A percentile compares a stretch with the other conserved stretches of the same genome.
Evolutionary conservation across 1,284 basidiomycete genomes (phyloP).

Genomic region (Heterobasidion occidentale): DNA sequence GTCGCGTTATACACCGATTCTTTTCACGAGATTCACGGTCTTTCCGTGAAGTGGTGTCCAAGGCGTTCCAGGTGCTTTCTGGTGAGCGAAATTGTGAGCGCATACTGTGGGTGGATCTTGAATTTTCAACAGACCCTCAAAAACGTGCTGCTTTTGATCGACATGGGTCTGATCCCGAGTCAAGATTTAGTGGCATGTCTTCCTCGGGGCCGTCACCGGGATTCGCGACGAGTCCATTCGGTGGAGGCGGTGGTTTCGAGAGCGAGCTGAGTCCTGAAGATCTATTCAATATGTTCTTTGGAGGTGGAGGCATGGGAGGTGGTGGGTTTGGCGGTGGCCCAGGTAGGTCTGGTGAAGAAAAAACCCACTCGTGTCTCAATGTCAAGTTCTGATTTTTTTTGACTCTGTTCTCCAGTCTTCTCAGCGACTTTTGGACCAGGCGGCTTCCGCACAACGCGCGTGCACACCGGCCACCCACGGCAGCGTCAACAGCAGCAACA

Average conservation of each 20-base stretch:
- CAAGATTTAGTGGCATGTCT: slow-evolving; percentile 63
- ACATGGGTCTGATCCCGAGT: slow-evolving; percentile 82
- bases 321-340: slow-evolving; percentile 44
- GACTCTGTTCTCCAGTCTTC: slow-evolving; percentile 43
- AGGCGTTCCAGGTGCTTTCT: slow-evolving; percentile 93
- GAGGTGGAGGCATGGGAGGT: slow-evolving; percentile 45
- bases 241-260: slow-evolving; percentile 40
- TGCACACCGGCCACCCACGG: slow-evolving; percentile 27
- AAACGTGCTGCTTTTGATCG: slow-evolving; percentile 88
- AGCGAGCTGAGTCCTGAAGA: slow-evolving; percentile 93
- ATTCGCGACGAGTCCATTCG: slow-evolving; percentile 42
- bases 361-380: neutral
- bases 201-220: slow-evolving; percentile 45
- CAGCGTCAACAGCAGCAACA: slow-evolving; percentile 26
- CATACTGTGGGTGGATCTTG: neutral
- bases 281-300: slow-evolving; percentile 98
- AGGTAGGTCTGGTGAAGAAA: slow-evolving; percentile 23
- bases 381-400: too few species aligned
- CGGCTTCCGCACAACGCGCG: slow-evolving; percentile 64
- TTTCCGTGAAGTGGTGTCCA: slow-evolving; percentile 79
- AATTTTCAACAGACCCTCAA: slow-evolving; percentile 58
- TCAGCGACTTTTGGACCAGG: slow-evolving; percentile 69
- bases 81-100: slow-evolving; percentile 29
- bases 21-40: neutral
- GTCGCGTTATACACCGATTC: slow-evolving; percentile 21